Evolutionary conservation across 306 rosid genomes (phyloP).

Genomic region (Begonia fuchsioides): DNA sequence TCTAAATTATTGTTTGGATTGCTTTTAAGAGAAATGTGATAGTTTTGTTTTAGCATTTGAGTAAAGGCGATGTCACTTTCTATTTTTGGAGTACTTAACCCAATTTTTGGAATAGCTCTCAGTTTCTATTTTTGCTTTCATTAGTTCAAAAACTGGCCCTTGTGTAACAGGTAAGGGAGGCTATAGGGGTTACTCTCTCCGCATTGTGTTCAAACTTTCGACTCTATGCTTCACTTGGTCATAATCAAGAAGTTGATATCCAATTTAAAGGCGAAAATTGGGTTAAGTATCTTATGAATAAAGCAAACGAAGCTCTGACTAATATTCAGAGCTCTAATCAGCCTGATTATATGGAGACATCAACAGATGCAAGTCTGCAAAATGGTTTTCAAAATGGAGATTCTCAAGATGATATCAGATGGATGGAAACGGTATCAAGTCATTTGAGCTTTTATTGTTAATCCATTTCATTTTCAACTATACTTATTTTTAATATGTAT

Average conservation of each 20-base stretch:
- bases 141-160: constrained; percentile 3
- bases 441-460: constrained; percentile 3
- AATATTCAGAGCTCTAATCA: constrained; percentile 68
- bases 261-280: constrained; percentile 53
- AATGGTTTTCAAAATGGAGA: constrained; percentile 53
- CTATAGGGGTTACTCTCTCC: constrained; percentile 80
- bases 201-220: constrained; percentile 81
- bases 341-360: constrained; percentile 39
- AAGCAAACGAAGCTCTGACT: constrained; percentile 49
- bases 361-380: constrained; percentile 32
- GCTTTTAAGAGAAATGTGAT: no score
- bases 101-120: no score
- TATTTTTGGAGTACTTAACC: no score
- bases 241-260: constrained; percentile 23
- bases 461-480: constrained; percentile 13
- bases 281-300: constrained; percentile 42
- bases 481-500: constrained; percentile 13
- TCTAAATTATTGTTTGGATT: no score
- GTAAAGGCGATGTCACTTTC: no score
- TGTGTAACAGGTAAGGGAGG: constrained; percentile 74
- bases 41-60: no score
- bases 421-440: constrained; percentile 92
- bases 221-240: constrained; percentile 47
- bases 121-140: no score
- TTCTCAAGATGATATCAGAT: constrained; percentile 78